phyloP scores from a whole-genome alignment of 768 basidiomycete genomes.

The Botryobasidium botryosum region DNA sequence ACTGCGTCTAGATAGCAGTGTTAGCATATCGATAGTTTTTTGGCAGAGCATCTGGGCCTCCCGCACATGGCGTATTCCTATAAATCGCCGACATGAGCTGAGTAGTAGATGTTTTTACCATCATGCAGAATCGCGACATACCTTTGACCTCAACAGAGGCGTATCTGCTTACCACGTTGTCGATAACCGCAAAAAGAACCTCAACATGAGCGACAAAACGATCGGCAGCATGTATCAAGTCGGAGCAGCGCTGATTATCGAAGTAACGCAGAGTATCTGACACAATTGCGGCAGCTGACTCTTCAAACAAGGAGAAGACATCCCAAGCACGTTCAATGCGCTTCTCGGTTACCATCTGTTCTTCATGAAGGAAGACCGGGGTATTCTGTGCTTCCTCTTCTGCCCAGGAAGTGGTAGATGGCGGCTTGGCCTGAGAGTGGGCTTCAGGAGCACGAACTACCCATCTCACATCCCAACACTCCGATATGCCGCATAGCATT shows the following conservation, averaged over 20 bases:
- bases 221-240: conserved; percentile 96
- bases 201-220: conserved; percentile 99
- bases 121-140: conserved; percentile 26
- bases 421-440: conserved; percentile 12
- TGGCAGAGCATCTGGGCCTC: conserved; percentile 98
- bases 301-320: conserved; percentile 93
- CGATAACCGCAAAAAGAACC: conserved; percentile 90
- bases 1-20: conserved; percentile 85
- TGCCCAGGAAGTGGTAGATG: conserved; percentile 34
- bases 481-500: no score
- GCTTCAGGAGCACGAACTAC: conserved; percentile 18
- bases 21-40: conserved; percentile 97
- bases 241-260: conserved; percentile 88
- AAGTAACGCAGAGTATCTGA: conserved; percentile 97
- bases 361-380: conserved; percentile 63
- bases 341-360: conserved; percentile 88
- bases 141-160: conserved; percentile 67
- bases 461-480: conserved; percentile 97
- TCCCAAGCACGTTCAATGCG: conserved; percentile 99
- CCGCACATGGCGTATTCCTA: conserved; percentile 94
- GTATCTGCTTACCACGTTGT: conserved; percentile 87
- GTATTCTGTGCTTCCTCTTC: conserved; percentile 75
- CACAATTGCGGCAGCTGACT: conserved; percentile 95
- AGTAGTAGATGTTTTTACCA: background rate
- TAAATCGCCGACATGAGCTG: conserved; percentile 1